These are phyloP conservation scores for Lactarius tabidus DNA, from an alignment of 768 basidiomycete species.

Conservation along the genomic window DNA sequence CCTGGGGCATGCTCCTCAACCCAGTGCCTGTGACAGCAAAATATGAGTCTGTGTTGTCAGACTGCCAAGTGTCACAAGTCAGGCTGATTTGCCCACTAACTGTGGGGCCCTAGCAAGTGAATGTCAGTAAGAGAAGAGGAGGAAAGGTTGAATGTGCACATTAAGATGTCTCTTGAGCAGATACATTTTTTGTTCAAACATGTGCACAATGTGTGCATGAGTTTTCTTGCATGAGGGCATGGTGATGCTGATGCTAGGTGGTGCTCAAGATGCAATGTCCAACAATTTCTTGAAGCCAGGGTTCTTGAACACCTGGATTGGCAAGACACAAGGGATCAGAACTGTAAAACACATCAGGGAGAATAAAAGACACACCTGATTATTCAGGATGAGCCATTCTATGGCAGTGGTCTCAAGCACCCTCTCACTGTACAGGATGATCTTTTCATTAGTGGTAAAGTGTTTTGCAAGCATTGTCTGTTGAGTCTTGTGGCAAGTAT, in stretches of 20 bases:
- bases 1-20: not conserved
- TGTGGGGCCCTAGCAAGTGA: constrained; percentile 21
- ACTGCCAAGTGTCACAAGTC: constrained; percentile 12
- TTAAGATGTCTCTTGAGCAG: constrained; percentile 23
- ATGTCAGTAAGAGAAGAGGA: not conserved
- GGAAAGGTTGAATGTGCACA: constrained; percentile 17
- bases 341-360: not conserved
- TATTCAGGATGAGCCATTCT: not conserved
- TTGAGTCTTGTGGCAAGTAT: too few relatives aligned
- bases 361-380: not conserved
- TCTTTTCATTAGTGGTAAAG: too few relatives aligned
- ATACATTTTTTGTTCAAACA: constrained; percentile 28
- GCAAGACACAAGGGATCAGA: not conserved
- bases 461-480: too few relatives aligned
- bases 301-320: not conserved
- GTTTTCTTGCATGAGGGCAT: constrained; percentile 34
- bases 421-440: not conserved
- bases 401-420: not conserved
- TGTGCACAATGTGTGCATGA: constrained; percentile 30
- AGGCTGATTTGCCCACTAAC: not conserved
- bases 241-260: constrained; percentile 37
- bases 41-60: not conserved
- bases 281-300: not conserved
- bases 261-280: constrained; percentile 26
- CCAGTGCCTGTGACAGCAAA: constrained; percentile 2